Percentiles rank a stretch among this genome's conserved stretches.
Conservation (phyloP, 257 asterid species). For the Plantago elongata region DNA sequence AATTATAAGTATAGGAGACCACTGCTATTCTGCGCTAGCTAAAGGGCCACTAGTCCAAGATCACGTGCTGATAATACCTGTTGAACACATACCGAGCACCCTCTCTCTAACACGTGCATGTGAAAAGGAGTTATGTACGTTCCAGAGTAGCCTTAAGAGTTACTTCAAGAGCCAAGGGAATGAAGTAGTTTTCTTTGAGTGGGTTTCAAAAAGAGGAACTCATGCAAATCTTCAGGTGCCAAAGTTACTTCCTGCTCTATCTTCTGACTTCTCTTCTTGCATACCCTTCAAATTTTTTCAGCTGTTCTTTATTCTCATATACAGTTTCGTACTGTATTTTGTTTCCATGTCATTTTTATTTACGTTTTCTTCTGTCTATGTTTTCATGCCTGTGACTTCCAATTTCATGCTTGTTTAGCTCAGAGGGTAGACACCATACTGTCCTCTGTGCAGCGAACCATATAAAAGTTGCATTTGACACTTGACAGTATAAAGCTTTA, state of each 20-base stretch:
- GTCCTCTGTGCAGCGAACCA: too few species aligned
- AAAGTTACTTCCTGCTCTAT: constrained; percentile 1
- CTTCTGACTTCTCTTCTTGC: not conserved
- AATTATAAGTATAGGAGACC: constrained; percentile 68
- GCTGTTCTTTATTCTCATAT: constrained; percentile 5
- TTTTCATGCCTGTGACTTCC: too few species aligned
- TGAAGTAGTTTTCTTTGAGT: constrained; percentile 83
- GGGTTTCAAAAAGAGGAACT: constrained; percentile 74
- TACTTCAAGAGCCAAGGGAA: constrained; percentile 71
- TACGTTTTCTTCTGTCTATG: too few species aligned
- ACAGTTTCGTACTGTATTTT: too few species aligned
- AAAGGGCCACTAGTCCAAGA: constrained; percentile 89
- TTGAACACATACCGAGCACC: constrained; percentile 81
- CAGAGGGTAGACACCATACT: too few species aligned
- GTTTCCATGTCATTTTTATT: too few species aligned
- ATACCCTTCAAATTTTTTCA: constrained; percentile 7
- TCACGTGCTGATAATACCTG: constrained; percentile 81
- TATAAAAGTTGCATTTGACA: not conserved
- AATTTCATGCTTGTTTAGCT: too few species aligned
- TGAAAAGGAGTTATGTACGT: constrained; percentile 49
- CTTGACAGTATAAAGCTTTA: not conserved
- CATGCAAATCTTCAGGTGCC: constrained; percentile 96
- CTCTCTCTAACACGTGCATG: constrained; percentile 66
- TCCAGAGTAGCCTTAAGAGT: constrained; percentile 64
- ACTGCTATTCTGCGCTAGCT: constrained; percentile 83